Evolutionary conservation across 1,284 basidiomycete species (phyloP), one percentile per base, ranked within the genome.

Genomic region (Marasmius oreades): DNA sequence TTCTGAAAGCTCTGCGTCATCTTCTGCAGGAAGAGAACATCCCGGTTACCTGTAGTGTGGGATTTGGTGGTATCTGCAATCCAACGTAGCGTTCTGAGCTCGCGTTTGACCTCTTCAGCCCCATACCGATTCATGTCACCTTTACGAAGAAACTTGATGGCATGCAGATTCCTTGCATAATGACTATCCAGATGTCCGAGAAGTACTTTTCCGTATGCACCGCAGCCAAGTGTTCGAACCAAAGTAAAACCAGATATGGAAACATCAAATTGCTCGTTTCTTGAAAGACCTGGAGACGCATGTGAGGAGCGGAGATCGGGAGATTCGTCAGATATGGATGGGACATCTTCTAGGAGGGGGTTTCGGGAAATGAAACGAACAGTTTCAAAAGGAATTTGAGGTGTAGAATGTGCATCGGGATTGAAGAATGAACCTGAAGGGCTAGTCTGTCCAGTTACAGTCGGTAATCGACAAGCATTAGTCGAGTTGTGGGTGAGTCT

Each of bases 141-240:
- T 31, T 64, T 61, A 20, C 56, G 60, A 26, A 66, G 28, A 46
- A 66, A 57, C 56, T 69, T 69, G 54, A 68, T 61, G 8, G 65
- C 67, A 51, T 62, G 63, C 22, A 69, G 52, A 37, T 54, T 50
- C 37, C n/a, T 46, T 8, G 58, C 28, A 34, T 59, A 36, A 20
- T 47, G 28, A 16, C 58, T 56, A 16, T 55, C 62, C 16, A 62
- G 53, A 26, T 56, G 61, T 6, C 60, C 67, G 22, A 69, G 56
- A 1, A 69, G 47, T 7, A 69, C 65, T 55, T 67, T 65, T 2
- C 67, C 65, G 46, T 65, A 64, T 8, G 62, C 60, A 5, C 68
- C 68, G 43, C 57, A 61, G 14, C 63, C 67, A 22, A 69, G 55
- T 14, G 59, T 63, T 14, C 62, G 67, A 6, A 67, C 39, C 23